A percentile compares a stretch with the other conserved stretches of the same genome.
These are phyloP conservation scores for Musa troglodytarum DNA, from an alignment of 176 grass and related monocot genomes.

Conservation along the genomic window DNA sequence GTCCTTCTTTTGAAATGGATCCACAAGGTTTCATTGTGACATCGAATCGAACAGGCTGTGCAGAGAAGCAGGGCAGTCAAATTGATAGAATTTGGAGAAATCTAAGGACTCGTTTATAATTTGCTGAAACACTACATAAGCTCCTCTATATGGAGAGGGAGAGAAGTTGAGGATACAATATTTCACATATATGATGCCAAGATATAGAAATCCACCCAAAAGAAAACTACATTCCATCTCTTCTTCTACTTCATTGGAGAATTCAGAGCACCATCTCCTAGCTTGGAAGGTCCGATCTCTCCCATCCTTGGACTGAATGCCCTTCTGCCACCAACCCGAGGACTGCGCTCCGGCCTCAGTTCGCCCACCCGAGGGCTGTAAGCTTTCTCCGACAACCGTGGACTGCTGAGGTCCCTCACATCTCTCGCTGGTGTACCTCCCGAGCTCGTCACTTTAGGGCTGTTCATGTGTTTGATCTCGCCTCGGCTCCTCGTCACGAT, in stretches of 20 bases:
- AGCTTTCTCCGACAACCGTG: conserved; percentile 65
- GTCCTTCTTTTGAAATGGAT: no score
- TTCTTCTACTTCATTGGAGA: conserved; percentile 9
- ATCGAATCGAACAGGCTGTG: no score
- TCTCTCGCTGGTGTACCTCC: conserved; percentile 50
- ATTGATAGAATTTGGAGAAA: background rate
- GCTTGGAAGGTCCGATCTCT: conserved; percentile 36
- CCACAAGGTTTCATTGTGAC: no score
- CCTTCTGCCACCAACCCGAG: conserved; percentile 6
- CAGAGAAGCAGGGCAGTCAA: background rate
- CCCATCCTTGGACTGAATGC: conserved; percentile 37
- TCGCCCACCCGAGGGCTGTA: conserved; percentile 61
- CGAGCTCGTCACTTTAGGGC: conserved; percentile 88
- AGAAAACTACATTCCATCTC: no score
- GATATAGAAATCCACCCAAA: background rate
- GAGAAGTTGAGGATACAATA: background rate
- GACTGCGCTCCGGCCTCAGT: conserved; percentile 54
- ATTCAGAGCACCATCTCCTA: conserved; percentile 28
- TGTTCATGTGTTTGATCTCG: conserved; percentile 82
- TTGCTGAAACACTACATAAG: background rate
- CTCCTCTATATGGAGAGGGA: background rate
- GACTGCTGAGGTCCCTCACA: conserved; percentile 50
- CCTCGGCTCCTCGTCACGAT: conserved; percentile 87
- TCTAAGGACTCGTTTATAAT: background rate
- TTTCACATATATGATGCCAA: background rate